A percentile compares a stretch with the other conserved stretches of the same genome.
phyloP scores from a whole-genome alignment of 768 basidiomycete genomes.

The Boletus huronensis region DNA sequence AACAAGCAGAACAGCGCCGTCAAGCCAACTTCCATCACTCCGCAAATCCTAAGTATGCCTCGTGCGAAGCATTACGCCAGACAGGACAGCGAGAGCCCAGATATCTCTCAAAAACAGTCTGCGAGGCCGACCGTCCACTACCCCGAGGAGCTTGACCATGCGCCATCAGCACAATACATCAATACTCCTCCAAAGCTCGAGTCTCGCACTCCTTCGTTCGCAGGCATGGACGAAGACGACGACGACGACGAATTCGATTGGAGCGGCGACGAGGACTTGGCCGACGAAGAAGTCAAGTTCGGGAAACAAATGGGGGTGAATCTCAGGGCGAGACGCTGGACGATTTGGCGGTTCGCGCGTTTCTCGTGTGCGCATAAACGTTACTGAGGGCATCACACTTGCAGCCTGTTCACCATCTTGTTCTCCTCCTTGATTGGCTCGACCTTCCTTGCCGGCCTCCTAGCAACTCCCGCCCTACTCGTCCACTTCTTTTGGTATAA shows the following conservation, averaged over 20 bases:
- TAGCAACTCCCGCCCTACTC: conserved; percentile 60
- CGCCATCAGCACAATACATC: conserved; percentile 20
- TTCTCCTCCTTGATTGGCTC: conserved; percentile 77
- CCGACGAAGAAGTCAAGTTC: conserved; percentile 65
- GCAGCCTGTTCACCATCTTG: conserved; percentile 57
- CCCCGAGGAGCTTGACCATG: conserved; percentile 37
- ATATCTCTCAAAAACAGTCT: conserved; percentile 10
- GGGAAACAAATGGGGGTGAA: conserved; percentile 54
- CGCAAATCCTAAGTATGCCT: conserved; percentile 15
- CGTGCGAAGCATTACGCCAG: background rate
- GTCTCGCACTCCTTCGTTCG: conserved; percentile 42
- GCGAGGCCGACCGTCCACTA: conserved; percentile 52
- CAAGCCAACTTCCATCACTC: conserved; percentile 18
- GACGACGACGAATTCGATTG: conserved; percentile 66
- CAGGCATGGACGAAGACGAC: conserved; percentile 57
- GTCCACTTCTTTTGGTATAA: conserved; percentile 72
- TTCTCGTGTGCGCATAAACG: background rate
- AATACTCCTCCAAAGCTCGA: conserved; percentile 34
- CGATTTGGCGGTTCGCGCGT: conserved; percentile 48
- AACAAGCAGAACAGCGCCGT: conserved; percentile 14
- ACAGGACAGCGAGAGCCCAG: conserved; percentile 14
- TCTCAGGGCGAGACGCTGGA: conserved; percentile 45
- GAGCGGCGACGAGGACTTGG: conserved; percentile 75
- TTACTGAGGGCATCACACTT: background rate
- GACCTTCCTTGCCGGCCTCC: conserved; percentile 55